Evolutionary conservation across 2,329 filamentous ascomycete species (phyloP).

Genomic region (Colletotrichum costaricense): DNA sequence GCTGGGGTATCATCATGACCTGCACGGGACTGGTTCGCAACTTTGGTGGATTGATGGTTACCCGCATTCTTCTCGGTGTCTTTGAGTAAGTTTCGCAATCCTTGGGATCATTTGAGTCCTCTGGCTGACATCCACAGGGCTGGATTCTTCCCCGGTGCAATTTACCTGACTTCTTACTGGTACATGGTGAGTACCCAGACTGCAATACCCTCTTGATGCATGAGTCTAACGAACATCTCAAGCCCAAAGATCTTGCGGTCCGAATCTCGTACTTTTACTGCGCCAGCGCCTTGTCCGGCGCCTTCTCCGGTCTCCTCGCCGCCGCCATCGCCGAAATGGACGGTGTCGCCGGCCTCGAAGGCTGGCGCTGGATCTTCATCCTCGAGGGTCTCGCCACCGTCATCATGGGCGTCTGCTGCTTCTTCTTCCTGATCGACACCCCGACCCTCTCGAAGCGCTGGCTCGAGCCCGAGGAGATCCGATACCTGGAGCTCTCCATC

Average conservation of each 20-base stretch:
- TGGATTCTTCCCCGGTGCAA: slow-evolving; percentile 66
- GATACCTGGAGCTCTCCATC: slow-evolving; percentile 44
- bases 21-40: slow-evolving; percentile 40
- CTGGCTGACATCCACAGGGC: slow-evolving; percentile 41
- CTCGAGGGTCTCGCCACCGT: slow-evolving; percentile 41
- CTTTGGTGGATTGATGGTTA: slow-evolving; percentile 40
- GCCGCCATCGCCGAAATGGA: slow-evolving; percentile 66
- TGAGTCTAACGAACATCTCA: slow-evolving; percentile 47
- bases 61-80: slow-evolving; percentile 61
- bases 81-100: slow-evolving; percentile 51
- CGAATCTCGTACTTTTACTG: slow-evolving; percentile 76
- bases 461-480: slow-evolving; percentile 38
- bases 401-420: slow-evolving; percentile 41
- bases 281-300: slow-evolving; percentile 75
- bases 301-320: slow-evolving; percentile 70
- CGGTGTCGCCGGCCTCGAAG: slow-evolving; percentile 49
- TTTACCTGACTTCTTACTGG: slow-evolving; percentile 51
- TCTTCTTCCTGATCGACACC: slow-evolving; percentile 40
- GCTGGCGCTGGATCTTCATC: slow-evolving; percentile 53
- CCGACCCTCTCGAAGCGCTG: slow-evolving; percentile 40
- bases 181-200: background rate
- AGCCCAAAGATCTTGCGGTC: slow-evolving; percentile 42
- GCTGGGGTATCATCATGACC: slow-evolving; percentile 45
- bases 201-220: background rate
- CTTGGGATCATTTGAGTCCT: background rate